Evolutionary conservation across 768 basidiomycete genomes (phyloP).

Genomic region (Fomitopsis serialis): DNA sequence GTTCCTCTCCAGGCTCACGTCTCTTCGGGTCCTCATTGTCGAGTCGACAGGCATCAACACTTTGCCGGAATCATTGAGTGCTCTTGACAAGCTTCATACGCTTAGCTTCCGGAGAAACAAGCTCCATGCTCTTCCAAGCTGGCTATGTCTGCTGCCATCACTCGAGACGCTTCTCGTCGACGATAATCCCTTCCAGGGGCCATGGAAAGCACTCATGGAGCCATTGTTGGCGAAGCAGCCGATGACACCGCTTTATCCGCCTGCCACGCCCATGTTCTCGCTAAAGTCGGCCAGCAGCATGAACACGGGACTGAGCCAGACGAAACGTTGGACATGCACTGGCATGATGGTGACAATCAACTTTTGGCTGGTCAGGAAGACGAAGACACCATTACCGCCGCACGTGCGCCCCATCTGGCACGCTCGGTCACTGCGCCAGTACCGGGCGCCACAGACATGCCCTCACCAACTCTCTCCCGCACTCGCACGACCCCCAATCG

Average conservation of each 20-base stretch:
- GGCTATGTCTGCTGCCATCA: conserved; percentile 84
- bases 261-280: conserved; percentile 58
- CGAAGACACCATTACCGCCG: conserved; percentile 71
- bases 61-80: conserved; percentile 68
- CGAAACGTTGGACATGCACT: conserved; percentile 49
- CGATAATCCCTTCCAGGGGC: conserved; percentile 91
- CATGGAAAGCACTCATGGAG: conserved; percentile 86
- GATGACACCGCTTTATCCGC: conserved; percentile 57
- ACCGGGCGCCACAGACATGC: conserved; percentile 14
- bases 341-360: conserved; percentile 27
- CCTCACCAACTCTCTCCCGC: conserved; percentile 47
- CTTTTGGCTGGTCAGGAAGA: conserved; percentile 37
- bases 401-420: conserved; percentile 47
- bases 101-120: conserved; percentile 87
- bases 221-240: conserved; percentile 69
- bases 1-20: conserved; percentile 72
- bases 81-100: conserved; percentile 80
- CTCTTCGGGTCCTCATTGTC: conserved; percentile 86
- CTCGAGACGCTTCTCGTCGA: conserved; percentile 91
- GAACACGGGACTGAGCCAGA: conserved; percentile 42
- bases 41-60: conserved; percentile 81
- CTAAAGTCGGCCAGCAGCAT: conserved; percentile 45
- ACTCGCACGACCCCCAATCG: conserved; percentile 72
- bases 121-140: conserved; percentile 84
- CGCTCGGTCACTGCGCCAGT: conserved; percentile 42